Conservation (phyloP, 2,329 filamentous ascomycete genomes). For the Aureobasidium sp. region DNA sequence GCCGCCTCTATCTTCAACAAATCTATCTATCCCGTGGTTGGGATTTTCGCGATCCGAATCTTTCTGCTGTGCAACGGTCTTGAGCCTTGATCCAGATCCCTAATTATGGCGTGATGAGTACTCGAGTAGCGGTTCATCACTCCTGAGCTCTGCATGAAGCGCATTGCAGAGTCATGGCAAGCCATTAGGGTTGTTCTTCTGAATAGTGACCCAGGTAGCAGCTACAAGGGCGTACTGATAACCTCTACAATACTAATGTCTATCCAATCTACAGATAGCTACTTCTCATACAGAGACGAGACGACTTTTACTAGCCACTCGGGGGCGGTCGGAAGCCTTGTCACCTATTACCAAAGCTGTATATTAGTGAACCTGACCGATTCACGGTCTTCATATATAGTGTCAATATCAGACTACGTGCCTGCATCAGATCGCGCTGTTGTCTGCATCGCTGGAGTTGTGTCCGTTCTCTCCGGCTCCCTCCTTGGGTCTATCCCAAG, state of each 20-base stretch:
- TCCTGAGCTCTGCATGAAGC: neutral
- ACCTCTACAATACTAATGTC: neutral
- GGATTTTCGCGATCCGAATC: neutral
- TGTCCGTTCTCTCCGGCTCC: slow-evolving; percentile 26
- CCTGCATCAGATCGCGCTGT: neutral
- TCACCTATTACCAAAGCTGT: neutral
- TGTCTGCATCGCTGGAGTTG: slow-evolving; percentile 1
- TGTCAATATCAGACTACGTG: neutral
- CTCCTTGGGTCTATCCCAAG: slow-evolving; percentile 61
- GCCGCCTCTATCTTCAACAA: slow-evolving; percentile 6
- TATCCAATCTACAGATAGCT: neutral
- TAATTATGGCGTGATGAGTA: slow-evolving; percentile 1
- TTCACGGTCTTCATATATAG: neutral
- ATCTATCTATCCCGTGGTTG: neutral
- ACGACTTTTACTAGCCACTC: neutral
- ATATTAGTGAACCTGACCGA: neutral
- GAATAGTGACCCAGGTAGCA: neutral
- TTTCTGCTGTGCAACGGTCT: slow-evolving; percentile 2
- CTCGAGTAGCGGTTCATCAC: neutral
- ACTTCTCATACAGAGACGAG: neutral
- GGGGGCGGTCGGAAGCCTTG: neutral
- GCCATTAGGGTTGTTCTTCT: neutral
- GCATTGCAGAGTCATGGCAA: neutral
- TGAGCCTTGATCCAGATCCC: neutral
- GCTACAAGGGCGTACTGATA: neutral